Evolutionary conservation across 345 rosid species (phyloP), one percentile per base, ranked within the genome.

Genomic region (Populus deltoides): DNA sequence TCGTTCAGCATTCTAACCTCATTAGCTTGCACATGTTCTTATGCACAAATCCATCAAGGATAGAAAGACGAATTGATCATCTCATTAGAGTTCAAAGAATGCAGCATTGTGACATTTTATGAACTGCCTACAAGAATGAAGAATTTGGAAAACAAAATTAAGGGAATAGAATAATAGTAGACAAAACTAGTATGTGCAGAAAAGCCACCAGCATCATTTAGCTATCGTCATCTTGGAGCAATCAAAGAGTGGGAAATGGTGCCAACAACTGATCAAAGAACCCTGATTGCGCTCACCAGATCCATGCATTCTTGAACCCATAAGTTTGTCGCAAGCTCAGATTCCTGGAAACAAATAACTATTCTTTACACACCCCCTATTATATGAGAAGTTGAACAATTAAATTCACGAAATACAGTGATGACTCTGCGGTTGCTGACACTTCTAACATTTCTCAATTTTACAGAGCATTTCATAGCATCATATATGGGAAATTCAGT

Each of bases 291-390:
- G 38, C 74, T 68, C 39, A 66, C 78, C 47, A 53, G 70, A 57
- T 53, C 67, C 75, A 38, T 18, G 45, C 82, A 69, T 24, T 8
- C 75, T 73, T 68, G 73, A 68, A 68, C 55, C 55, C 27, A 7
- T 24, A 39, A 27, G 18, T 68, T 9, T 17, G 35, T 70, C 67
- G 69, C 71, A 78, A 73, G 66, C 83, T 68, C 70, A n/a, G 77
- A 73, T 55, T 73, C 85, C 85, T 79, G 83, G 71, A 77, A 76
- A 77, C 7, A 38, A 71, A 70, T 38, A 8, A 29, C 38, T 1
- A 27, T 47, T 41, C 45, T 41, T 78, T 35, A 35, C 25, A 7
- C 43, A 16, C 6, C 53, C 51, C n/a, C 24, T 17, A 27, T 24
- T 45, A 6, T 10, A 71, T 12, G 36, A 47, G 38, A 43, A 24